A percentile compares a stretch with the other conserved stretches of the same genome.
phyloP scores from a whole-genome alignment of 208 protist species.

The Trypanosoma boissoni region DNA sequence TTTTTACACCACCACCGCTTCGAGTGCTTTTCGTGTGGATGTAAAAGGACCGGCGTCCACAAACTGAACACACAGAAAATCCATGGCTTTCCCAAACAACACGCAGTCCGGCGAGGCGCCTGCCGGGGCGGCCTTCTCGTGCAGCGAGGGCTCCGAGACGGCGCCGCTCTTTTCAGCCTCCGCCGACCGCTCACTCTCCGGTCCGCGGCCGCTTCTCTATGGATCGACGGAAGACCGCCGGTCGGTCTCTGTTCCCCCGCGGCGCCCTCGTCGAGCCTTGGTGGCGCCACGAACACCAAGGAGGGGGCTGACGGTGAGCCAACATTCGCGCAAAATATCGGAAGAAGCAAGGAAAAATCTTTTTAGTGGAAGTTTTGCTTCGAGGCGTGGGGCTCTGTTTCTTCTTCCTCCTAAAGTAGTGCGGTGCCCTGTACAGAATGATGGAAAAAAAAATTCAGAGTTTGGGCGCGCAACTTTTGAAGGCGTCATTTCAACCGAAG shows the following conservation, averaged over 20 bases:
- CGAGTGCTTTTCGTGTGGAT: no score
- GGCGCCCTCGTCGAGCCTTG: constrained; percentile 38
- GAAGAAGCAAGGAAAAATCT: constrained; percentile 68
- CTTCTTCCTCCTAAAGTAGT: constrained; percentile 39
- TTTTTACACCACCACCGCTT: background rate
- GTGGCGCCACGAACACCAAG: constrained; percentile 27
- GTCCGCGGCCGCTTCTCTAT: background rate
- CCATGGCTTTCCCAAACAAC: no score
- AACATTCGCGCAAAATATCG: constrained; percentile 59
- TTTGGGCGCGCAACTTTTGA: no score
- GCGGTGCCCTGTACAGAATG: constrained; percentile 1
- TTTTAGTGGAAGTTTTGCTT: constrained; percentile 81
- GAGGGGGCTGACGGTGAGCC: constrained; percentile 41
- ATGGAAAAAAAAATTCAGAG: background rate
- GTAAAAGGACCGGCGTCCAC: no score
- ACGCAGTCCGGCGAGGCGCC: no score
- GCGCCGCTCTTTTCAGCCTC: background rate
- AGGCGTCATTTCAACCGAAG: no score
- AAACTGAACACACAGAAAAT: background rate
- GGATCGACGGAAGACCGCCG: background rate
- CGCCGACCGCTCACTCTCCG: background rate
- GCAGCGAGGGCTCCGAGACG: no score
- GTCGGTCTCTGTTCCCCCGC: constrained; percentile 53
- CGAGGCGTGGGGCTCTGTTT: constrained; percentile 67
- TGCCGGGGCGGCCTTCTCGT: no score